Evolutionary conservation across 1,284 basidiomycete genomes (phyloP), one percentile per base, ranked within the genome.

Genomic region (Ceratobasidium sp.): DNA sequence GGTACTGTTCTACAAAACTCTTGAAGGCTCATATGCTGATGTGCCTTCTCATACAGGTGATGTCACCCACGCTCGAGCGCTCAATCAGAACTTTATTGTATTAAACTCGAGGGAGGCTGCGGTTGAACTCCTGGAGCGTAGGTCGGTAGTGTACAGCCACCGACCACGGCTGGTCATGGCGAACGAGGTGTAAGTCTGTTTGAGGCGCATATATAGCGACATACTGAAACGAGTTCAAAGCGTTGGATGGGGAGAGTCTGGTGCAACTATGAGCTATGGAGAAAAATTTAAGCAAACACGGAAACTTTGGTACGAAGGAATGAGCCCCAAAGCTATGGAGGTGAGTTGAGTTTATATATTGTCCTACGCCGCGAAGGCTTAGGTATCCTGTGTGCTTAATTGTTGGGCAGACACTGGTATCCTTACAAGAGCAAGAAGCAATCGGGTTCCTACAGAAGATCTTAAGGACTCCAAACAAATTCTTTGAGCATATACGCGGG

Each of bases 151-250:
- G 41, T 67, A 67, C 24, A 67, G 65, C 24, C 47, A 67, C 9
- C 65, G 65, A 5, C 65, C 65, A 33, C 65, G 65, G 22, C 31
- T 67, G 31, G 65, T 67, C 8, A 67, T 67, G 65, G 65, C 50
- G 22, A 54, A 41, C 22, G 64, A 66, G 41, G 27, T 66, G 64
- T 66, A 31, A 31, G 64, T 50, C 9, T 11, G 3, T 31, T 31
- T n/a, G n/a, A n/a, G n/a, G 4, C 1, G 50, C 7, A 19, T 31
- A n/a, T 22, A 44, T 14, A 64, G 24, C 6, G 27, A 36, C 9
- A 50, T n/a, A 19, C 17, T 19, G 41, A 15, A 6, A 62, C n/a
- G 17, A 14, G 27, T n/a, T 64, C 17, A 53, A 7, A 67, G 65
- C 41, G 65, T 67, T 29, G 65, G 65, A 6, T 67, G 65, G 65